phyloP scores from a whole-genome alignment of 2,329 filamentous ascomycete genomes.

The Geosmithia morbida region DNA sequence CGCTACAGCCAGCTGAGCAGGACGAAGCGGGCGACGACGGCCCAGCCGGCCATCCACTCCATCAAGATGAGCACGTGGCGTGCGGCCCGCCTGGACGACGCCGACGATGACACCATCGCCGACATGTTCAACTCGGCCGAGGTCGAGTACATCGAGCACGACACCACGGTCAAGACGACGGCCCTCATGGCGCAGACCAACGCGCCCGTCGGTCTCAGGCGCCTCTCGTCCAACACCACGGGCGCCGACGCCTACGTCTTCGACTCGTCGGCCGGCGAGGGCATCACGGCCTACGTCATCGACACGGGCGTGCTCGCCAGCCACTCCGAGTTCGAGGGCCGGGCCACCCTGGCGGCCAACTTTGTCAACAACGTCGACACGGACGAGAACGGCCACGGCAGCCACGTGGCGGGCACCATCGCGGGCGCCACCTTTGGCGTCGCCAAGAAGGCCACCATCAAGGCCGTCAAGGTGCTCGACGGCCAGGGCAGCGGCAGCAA shows the following conservation, averaged over 20 bases:
- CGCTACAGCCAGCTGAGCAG: constrained; percentile 28
- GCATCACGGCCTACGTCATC: constrained; percentile 48
- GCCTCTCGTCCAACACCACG: constrained; percentile 29
- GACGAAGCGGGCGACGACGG: constrained; percentile 27
- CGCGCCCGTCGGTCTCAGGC: constrained; percentile 36
- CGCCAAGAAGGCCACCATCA: constrained; percentile 38
- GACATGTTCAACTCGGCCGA: constrained; percentile 31
- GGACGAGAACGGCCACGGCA: constrained; percentile 49
- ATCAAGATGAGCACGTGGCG: constrained; percentile 35
- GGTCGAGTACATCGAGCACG: constrained; percentile 39
- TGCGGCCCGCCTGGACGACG: constrained; percentile 28
- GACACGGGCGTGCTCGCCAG: constrained; percentile 47
- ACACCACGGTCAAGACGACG: constrained; percentile 29
- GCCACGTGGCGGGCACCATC: constrained; percentile 48
- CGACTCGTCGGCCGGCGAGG: constrained; percentile 34
- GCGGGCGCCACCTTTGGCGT: constrained; percentile 47
- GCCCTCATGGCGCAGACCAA: constrained; percentile 34
- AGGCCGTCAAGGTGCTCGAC: constrained; percentile 49
- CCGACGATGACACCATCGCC: constrained; percentile 32
- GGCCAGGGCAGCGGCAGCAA: constrained; percentile 20
- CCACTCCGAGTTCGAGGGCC: constrained; percentile 42
- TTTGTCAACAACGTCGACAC: constrained; percentile 32
- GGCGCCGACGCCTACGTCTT: constrained; percentile 25
- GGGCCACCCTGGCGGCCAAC: constrained; percentile 38
- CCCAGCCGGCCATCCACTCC: constrained; percentile 22